phyloP scores from a whole-genome alignment of 1,284 basidiomycete genomes.

The Irpex lacteus region DNA sequence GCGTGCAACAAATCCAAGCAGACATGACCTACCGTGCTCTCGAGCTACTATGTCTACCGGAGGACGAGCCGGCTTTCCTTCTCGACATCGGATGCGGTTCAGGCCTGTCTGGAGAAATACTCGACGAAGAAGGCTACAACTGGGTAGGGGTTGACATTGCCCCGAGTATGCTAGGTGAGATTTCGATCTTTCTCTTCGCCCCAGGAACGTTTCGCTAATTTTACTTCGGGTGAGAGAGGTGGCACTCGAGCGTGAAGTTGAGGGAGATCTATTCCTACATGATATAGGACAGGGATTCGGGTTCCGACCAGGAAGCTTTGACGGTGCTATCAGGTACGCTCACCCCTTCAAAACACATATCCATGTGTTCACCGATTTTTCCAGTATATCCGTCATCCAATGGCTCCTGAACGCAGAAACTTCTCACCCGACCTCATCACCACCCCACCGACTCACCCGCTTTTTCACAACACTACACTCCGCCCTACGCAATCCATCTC shows the following conservation, averaged over 20 bases:
- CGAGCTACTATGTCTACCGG: constrained; percentile 85
- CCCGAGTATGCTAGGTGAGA: constrained; percentile 92
- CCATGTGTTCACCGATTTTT: neutral
- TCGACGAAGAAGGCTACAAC: constrained; percentile 91
- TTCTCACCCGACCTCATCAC: constrained; percentile 86
- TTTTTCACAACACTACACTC: constrained; percentile 99
- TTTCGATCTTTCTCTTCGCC: neutral
- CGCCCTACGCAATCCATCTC: constrained; percentile 85
- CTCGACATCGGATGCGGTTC: constrained; percentile 98
- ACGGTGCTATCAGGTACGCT: constrained; percentile 91
- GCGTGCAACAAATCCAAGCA: constrained; percentile 95
- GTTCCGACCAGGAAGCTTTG: constrained; percentile 95
- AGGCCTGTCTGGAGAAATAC: constrained; percentile 96
- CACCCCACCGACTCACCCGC: constrained; percentile 85
- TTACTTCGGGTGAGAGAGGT: constrained; percentile 60
- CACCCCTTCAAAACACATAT: no score
- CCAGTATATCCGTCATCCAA: constrained; percentile 94
- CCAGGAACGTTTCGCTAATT: neutral
- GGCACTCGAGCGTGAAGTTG: constrained; percentile 89
- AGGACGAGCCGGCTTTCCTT: constrained; percentile 75
- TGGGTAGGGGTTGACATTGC: constrained; percentile 97
- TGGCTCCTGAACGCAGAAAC: constrained; percentile 99
- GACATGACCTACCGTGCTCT: constrained; percentile 97
- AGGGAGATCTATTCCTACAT: constrained; percentile 90
- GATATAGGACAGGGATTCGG: constrained; percentile 94